Evolutionary conservation across 2,329 filamentous ascomycete species (phyloP).

Genomic region (Calonectria honghensis): DNA sequence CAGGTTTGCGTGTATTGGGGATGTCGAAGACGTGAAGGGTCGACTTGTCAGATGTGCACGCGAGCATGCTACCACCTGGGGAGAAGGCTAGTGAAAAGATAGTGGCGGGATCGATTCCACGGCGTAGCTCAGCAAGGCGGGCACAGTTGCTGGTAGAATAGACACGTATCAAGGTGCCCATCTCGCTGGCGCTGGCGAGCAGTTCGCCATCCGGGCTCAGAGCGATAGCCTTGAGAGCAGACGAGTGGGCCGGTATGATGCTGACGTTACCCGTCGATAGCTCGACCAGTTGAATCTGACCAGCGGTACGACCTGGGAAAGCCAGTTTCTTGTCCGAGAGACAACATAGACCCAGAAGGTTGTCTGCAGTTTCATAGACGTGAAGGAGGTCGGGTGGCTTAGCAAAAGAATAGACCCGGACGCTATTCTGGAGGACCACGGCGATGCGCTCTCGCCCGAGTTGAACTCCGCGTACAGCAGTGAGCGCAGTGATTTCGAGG

Average conservation of each 20-base stretch:
- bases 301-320: slow-evolving; percentile 90
- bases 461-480: slow-evolving; percentile 86
- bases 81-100: slow-evolving; percentile 94
- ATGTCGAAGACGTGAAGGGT: slow-evolving; percentile 97
- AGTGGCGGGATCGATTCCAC: slow-evolving; percentile 90
- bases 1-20: slow-evolving; percentile 71
- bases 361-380: slow-evolving; percentile 90
- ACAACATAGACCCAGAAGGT: slow-evolving; percentile 86
- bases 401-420: slow-evolving; percentile 87
- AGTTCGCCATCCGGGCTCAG: slow-evolving; percentile 87
- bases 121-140: slow-evolving; percentile 87
- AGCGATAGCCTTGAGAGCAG: slow-evolving; percentile 84
- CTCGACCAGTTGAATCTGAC: slow-evolving; percentile 93
- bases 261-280: slow-evolving; percentile 87
- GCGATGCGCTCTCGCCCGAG: slow-evolving; percentile 85
- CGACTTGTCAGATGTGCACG: slow-evolving; percentile 96
- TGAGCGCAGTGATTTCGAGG: slow-evolving; percentile 87
- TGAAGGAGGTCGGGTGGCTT: slow-evolving; percentile 82
- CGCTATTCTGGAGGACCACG: slow-evolving; percentile 86
- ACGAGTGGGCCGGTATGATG: slow-evolving; percentile 93
- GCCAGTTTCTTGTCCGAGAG: slow-evolving; percentile 83
- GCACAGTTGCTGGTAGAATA: slow-evolving; percentile 88
- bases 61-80: slow-evolving; percentile 85
- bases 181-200: slow-evolving; percentile 93
- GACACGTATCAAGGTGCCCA: slow-evolving; percentile 90